Conservation (phyloP, 345 rosid genomes). For the Chamaenerion angustifolium region DNA sequence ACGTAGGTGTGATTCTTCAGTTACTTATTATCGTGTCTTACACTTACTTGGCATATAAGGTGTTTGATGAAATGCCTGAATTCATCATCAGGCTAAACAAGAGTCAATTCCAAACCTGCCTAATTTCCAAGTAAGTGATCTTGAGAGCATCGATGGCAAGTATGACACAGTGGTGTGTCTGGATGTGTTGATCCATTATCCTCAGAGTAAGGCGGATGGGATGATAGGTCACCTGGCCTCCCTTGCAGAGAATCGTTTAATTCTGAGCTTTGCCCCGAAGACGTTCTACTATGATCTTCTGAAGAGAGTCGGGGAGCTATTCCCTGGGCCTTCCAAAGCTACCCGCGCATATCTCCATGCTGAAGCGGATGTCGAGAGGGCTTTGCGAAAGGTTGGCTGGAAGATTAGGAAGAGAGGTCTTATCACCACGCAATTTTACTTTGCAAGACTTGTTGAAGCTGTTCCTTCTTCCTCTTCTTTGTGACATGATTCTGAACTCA, state of each 20-base stretch:
- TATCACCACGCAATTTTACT: constrained; percentile 66
- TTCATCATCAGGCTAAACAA: constrained; percentile 41
- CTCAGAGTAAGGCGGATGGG: constrained; percentile 81
- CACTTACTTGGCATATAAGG: too few relatives aligned
- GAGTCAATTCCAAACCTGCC: constrained; percentile 25
- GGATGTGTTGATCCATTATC: constrained; percentile 89
- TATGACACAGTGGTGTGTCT: constrained; percentile 77
- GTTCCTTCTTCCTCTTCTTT: constrained; percentile 20
- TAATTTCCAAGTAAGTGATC: constrained; percentile 66
- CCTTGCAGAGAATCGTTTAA: constrained; percentile 60
- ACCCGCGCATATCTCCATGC: constrained; percentile 86
- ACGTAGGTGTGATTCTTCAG: constrained; percentile 41
- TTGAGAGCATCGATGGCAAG: constrained; percentile 73
- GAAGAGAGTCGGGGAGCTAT: constrained; percentile 82
- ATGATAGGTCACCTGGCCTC: constrained; percentile 95
- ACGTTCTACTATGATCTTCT: constrained; percentile 67
- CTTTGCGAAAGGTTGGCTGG: constrained; percentile 79
- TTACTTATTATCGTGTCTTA: too few relatives aligned
- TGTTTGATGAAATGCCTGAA: not conserved
- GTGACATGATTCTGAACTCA: too few relatives aligned
- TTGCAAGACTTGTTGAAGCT: constrained; percentile 73
- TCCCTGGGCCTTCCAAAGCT: constrained; percentile 96
- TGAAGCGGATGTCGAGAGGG: constrained; percentile 80
- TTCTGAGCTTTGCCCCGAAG: constrained; percentile 87
- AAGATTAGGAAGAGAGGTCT: constrained; percentile 72